A percentile compares a stretch with the other conserved stretches of the same genome.
Evolutionary conservation across 345 rosid species (phyloP).

Genomic region (Abelmoschus esculentus): DNA sequence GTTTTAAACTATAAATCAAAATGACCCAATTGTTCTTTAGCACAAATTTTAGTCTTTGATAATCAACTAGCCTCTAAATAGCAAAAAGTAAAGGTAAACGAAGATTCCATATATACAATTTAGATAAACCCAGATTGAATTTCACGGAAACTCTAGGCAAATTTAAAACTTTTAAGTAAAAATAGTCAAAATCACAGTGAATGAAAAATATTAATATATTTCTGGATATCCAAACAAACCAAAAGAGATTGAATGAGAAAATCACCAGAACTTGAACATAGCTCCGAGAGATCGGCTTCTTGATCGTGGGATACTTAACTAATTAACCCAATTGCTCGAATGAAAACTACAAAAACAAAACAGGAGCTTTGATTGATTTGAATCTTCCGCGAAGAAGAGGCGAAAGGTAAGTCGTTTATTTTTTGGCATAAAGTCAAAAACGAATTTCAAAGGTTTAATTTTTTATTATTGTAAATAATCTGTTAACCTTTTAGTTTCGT

Average conservation of each 20-base stretch:
- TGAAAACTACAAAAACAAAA: background rate
- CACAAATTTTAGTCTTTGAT: background rate
- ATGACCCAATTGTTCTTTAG: background rate
- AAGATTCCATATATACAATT: no score
- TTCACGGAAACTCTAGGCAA: background rate
- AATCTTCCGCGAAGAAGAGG: background rate
- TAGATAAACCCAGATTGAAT: background rate
- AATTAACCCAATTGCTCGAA: background rate
- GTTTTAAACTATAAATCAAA: background rate
- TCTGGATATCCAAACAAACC: background rate
- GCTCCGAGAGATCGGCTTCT: conserved; percentile 7
- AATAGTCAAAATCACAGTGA: background rate
- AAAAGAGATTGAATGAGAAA: background rate
- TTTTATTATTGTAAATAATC: no score
- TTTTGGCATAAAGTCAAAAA: background rate
- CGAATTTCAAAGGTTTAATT: no score
- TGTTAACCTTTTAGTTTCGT: no score
- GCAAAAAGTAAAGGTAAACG: no score
- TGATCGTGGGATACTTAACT: background rate
- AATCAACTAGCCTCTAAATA: no score
- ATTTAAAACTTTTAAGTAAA: background rate
- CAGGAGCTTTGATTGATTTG: background rate
- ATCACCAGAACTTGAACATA: conserved; percentile 80
- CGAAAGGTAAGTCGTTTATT: background rate
- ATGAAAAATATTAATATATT: background rate